Base-by-base conservation (phyloP, 805 yeast genomes). In the Barnettozyma californica region DNA sequence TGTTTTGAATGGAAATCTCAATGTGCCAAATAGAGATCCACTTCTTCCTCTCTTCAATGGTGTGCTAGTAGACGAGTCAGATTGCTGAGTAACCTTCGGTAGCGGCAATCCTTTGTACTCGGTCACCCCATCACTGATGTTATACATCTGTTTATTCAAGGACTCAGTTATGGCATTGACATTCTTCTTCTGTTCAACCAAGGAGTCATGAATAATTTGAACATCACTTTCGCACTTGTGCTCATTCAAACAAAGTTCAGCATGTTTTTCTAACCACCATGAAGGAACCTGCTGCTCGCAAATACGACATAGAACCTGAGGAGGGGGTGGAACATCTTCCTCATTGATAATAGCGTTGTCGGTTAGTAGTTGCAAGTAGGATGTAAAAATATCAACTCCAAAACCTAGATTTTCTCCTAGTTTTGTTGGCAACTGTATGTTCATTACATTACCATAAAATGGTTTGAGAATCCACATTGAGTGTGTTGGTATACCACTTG, bases 211-310 rank as follows among this genome's bases (percentile, higher is more conserved):
- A 41, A 82, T 70, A 33, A 74, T 56, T 59, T 85, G 87, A 9
- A 92, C 80, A 31, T 83, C 82, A 55, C 89, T 90, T 59, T 83
- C 90, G 10, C 86, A 78, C 58, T 82, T 77, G 66, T 90, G 96
- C 63, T 91, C 97, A 33, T 87, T 77, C 26, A 87, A 72, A 59
- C 99, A 94, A 42, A 87, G 69, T 60, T 90, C 94, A 1, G 92
- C 84, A 66, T 94, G 99, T 44, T 83, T 77, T 58, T 92, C 99
- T 36, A 94, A 72, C 85, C 95, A 94, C 99, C 99, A 94, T 4
- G 90, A 86, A 4, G 96, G 97, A n/a, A 90, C 82, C 43, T 77
- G 77, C 27, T 82, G 81, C 61, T 94, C 99, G 67, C 99, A 94
- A 25, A 94, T 90, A 43, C 97, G 76, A 65, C 99, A 94, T 29